Percentiles rank a stretch among this genome's conserved stretches.
Conservation (phyloP, 768 basidiomycete species). For the Coprinopsis strossmayeri region DNA sequence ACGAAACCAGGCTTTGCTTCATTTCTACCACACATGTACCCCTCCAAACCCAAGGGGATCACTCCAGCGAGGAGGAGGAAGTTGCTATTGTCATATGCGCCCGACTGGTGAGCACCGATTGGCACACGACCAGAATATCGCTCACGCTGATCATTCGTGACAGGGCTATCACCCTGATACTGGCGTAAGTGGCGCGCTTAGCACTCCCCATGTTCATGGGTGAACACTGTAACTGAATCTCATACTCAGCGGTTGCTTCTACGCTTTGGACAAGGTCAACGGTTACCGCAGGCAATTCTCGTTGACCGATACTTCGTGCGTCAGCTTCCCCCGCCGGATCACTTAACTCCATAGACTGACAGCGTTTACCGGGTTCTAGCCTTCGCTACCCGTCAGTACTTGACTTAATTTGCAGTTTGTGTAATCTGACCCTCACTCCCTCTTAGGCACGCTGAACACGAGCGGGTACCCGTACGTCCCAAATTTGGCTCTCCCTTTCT, state of each 20-base stretch:
- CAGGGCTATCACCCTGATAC: slow-evolving; percentile 62
- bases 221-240: too few species aligned
- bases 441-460: slow-evolving; percentile 59
- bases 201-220: too few species aligned
- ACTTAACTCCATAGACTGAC: slow-evolving; percentile 10
- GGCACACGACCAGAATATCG: slow-evolving; percentile 9
- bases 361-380: slow-evolving; percentile 18
- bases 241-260: slow-evolving; percentile 47
- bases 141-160: not conserved
- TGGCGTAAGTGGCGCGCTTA: slow-evolving; percentile 72
- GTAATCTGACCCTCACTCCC: not conserved
- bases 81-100: slow-evolving; percentile 59
- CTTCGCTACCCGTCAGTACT: slow-evolving; percentile 34
- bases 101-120: slow-evolving; percentile 56
- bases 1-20: not conserved
- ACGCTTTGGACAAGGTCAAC: slow-evolving; percentile 54
- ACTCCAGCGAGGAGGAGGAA: slow-evolving; percentile 28
- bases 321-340: slow-evolving; percentile 10
- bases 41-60: slow-evolving; percentile 12
- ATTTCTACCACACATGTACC: not conserved
- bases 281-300: slow-evolving; percentile 80
- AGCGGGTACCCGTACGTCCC: slow-evolving; percentile 65
- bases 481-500: slow-evolving; percentile 4
- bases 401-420: slow-evolving; percentile 4
- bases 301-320: slow-evolving; percentile 68